phyloP scores from a whole-genome alignment of 2,329 filamentous ascomycete species.

The Cyclaneusma minus region DNA sequence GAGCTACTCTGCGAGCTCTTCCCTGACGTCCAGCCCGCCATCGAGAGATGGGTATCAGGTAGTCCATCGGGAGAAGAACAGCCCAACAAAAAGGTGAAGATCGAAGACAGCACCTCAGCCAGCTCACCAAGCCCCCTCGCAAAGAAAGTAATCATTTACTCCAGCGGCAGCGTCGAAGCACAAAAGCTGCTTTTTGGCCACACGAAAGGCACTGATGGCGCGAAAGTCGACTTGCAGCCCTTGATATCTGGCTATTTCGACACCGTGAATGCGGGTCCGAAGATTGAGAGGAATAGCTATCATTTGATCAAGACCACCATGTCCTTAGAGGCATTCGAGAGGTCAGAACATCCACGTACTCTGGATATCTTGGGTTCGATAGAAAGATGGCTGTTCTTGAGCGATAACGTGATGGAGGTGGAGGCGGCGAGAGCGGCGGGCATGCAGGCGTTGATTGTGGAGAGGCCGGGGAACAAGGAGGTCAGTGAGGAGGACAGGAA shows the following conservation, averaged over 20 bases:
- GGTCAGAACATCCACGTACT: too few relatives aligned
- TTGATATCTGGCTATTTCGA: conserved; percentile 58
- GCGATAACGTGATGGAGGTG: conserved; percentile 61
- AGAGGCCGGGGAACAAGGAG: conserved; percentile 55
- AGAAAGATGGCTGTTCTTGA: conserved; percentile 60
- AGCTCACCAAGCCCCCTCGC: too few relatives aligned
- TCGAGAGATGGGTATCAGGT: conserved; percentile 49
- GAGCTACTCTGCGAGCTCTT: conserved; percentile 60
- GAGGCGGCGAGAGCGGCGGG: conserved; percentile 44
- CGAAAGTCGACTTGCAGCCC: conserved; percentile 37
- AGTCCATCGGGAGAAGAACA: too few relatives aligned
- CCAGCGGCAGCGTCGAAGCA: conserved; percentile 63
- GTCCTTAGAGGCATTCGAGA: too few relatives aligned
- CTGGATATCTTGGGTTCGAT: too few relatives aligned
- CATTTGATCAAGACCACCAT: conserved; percentile 39
- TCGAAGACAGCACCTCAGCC: conserved; percentile 62
- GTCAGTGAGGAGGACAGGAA: conserved; percentile 32
- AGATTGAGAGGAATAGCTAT: conserved; percentile 54
- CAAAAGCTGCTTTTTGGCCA: conserved; percentile 69
- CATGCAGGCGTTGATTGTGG: conserved; percentile 46
- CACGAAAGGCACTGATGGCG: conserved; percentile 35
- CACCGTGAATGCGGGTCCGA: conserved; percentile 65
- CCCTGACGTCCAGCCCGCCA: conserved; percentile 50
- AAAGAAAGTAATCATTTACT: conserved; percentile 58
- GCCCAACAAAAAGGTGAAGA: conserved; percentile 26